Evolutionary conservation across 495 filamentous ascomycete species (phyloP).

Genomic region (Antarctomyces pellizariae): DNA sequence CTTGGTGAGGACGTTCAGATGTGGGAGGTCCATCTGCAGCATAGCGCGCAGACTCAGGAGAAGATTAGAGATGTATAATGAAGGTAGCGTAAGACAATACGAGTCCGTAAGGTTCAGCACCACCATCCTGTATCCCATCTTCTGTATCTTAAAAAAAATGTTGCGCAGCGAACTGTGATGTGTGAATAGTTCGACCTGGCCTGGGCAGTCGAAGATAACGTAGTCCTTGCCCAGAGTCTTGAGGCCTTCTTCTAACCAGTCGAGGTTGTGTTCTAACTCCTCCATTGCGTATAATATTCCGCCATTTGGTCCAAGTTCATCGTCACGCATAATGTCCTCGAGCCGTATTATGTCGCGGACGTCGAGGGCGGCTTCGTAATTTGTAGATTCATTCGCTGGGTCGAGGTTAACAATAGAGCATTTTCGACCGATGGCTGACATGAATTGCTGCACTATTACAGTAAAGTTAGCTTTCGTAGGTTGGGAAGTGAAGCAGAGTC

Average conservation of each 20-base stretch:
- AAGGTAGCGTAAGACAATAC: slow-evolving; percentile 73
- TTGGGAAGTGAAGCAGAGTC: slow-evolving; percentile 4
- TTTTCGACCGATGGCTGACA: slow-evolving; percentile 79
- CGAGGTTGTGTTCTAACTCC: slow-evolving; percentile 77
- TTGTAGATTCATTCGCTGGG: slow-evolving; percentile 75
- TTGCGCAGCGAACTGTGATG: slow-evolving; percentile 78
- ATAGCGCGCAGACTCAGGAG: slow-evolving; percentile 84
- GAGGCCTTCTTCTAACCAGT: slow-evolving; percentile 66
- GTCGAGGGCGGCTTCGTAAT: slow-evolving; percentile 69
- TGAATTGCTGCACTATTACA: slow-evolving; percentile 86
- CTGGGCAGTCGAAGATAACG: slow-evolving; percentile 85
- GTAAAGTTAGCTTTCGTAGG: slow-evolving; percentile 1
- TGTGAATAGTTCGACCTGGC: slow-evolving; percentile 90
- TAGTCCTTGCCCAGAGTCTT: slow-evolving; percentile 71
- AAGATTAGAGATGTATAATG: slow-evolving; percentile 81
- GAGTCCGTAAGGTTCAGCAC: slow-evolving; percentile 79
- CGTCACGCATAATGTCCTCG: slow-evolving; percentile 88
- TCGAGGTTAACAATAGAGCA: slow-evolving; percentile 92
- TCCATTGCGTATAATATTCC: slow-evolving; percentile 83
- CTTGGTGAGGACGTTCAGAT: slow-evolving; percentile 89
- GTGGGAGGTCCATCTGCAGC: slow-evolving; percentile 90
- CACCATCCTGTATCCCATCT: slow-evolving; percentile 83
- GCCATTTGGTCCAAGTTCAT: slow-evolving; percentile 79
- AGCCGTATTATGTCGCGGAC: slow-evolving; percentile 70
- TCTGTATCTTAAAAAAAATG: slow-evolving; percentile 73